Evolutionary conservation across 257 asterid species (phyloP), one percentile per base, ranked within the genome.

Genomic region (Rauvolfia tetraphylla): DNA sequence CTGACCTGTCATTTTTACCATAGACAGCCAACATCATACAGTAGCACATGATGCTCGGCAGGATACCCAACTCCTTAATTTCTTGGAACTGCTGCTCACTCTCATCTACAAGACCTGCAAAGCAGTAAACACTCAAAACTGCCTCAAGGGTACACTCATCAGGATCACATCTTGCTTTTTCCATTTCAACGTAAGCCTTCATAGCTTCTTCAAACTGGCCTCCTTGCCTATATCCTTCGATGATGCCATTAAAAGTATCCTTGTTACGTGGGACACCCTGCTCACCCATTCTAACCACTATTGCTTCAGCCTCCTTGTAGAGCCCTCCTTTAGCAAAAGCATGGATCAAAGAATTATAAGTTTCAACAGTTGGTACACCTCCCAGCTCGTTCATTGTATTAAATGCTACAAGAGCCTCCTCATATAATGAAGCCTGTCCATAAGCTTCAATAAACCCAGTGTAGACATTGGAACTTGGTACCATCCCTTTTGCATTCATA

Each of bases 121-220:
- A 88, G 87, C 93, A 92, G 81, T 95, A 95, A 48, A 95, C 96
- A 75, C 99, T 91, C 92, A 95, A 83, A 75, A 92, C 97, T 46
- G 91, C 98, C 83, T 92, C 98, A 75, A 95, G 97, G 12, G 99
- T 95, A 82, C 84, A 84, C 74, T 95, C 99, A 85, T 95, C 99
- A 67, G 98, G 97, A 89, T 91, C 92, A 65, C 97, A 91, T 74
- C 97, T 84, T 72, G 84, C 92, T 86, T 88, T 91, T 79, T 95
- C 98, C 97, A 94, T 92, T 75, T 95, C 96, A 39, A 90, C 96
- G 53, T 91, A 92, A 85, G 97, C 90, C 87, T 92, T 92, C 85
- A 95, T 85, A 68, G 99, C 99, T 48, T 90, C 96, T 86, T 91
- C 99, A 76, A 86, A 90, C 81, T 89, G 93, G 27, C 99, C 99